phyloP scores from a whole-genome alignment of 371 early-diverging fungal species.

The Rhizopus stolonifer region DNA sequence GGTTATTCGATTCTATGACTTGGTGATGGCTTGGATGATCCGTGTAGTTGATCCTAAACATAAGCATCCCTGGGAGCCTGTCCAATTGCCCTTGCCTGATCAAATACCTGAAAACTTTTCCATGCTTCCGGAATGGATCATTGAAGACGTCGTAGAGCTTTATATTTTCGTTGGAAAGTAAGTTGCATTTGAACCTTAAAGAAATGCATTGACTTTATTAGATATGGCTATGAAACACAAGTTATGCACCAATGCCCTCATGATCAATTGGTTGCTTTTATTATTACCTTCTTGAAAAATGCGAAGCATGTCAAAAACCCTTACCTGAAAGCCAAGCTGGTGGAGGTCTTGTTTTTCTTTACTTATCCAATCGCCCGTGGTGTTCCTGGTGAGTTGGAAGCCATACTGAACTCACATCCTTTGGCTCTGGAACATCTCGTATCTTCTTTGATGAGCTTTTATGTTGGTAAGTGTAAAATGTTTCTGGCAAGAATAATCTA shows the following conservation, averaged over 20 bases:
- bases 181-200: conserved; percentile 13
- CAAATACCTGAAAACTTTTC: conserved; percentile 62
- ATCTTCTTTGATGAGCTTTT: conserved; percentile 82
- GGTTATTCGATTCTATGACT: conserved; percentile 73
- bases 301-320: conserved; percentile 88
- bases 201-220: conserved; percentile 6
- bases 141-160: conserved; percentile 85
- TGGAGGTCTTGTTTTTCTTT: conserved; percentile 84
- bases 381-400: conserved; percentile 64
- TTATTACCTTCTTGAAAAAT: conserved; percentile 76
- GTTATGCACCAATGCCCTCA: conserved; percentile 58
- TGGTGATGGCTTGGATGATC: conserved; percentile 82
- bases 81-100: conserved; percentile 56
- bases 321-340: conserved; percentile 89
- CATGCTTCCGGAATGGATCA: conserved; percentile 89
- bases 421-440: conserved; percentile 74
- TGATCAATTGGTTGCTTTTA: conserved; percentile 77
- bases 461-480: conserved; percentile 64
- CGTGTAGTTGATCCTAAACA: conserved; percentile 58
- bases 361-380: conserved; percentile 55
- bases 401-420: conserved; percentile 70
- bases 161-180: conserved; percentile 65
- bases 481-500: background rate
- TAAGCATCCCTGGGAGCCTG: conserved; percentile 53
- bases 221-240: conserved; percentile 59